Base-by-base conservation (phyloP, 805 yeast species). In the Metschnikowia colocasiae region DNA sequence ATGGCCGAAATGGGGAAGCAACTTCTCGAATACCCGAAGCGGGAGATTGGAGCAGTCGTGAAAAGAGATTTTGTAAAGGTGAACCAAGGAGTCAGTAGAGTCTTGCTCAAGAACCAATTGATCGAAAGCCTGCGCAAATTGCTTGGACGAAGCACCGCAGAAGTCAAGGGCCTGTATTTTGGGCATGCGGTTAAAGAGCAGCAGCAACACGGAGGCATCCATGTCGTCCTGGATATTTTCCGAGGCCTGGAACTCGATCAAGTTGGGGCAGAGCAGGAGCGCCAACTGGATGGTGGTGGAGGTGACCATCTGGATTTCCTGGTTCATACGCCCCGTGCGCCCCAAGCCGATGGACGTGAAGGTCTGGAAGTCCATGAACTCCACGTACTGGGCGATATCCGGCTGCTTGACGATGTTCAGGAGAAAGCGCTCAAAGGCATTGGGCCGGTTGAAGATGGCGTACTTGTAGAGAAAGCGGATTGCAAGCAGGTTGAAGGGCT, bases 341-440 rank as follows among this genome's bases (percentile, higher is more conserved):
- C 97, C 97, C 40, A 90, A 73, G 0, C 97, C 97, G 41, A 91
- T 82, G 0, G 92, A 83, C 1, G 97, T 89, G 64, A 90, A 85
- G 56, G 87, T 92, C 59, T 87, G 86, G 58, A 90, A 91, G 68
- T 90, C 97, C 56, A 91, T 77, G 44, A 83, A 81, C 56, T 82
- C 81, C 18, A 87, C 92, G 53, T 77, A 79, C 50, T 74, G 78
- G 15, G 85, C 83, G 40, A 83, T 65, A 36, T 71, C 66, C 2
- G 71, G 67, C 37, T 60, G 58, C n/a, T 65, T 58, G 37, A 71
- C 65, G 31, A 83, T 63, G 51, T 87, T 78, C 48, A 67, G 73
- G 37, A 87, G 71, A 56, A 90, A 84, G 56, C 75, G 79, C 62
- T 84, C 87, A 58, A 89, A 89, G 9, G 90, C 76, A 48, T 82